Evolutionary conservation across 1,284 basidiomycete species (phyloP).

Genomic region (Amylostereum areolatum): DNA sequence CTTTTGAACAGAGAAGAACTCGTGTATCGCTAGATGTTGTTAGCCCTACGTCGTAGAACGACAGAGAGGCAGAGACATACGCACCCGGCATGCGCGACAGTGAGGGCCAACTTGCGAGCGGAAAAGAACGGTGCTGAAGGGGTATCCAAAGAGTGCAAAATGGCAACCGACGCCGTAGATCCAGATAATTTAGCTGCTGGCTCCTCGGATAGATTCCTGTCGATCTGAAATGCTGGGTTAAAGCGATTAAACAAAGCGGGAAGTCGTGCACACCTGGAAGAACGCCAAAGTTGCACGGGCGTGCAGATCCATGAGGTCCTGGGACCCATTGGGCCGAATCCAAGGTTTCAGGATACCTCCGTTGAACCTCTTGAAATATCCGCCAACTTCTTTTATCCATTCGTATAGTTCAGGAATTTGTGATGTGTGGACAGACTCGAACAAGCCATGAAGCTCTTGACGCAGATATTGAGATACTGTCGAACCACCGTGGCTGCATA

Average conservation of each 20-base stretch:
- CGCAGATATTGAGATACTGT: constrained; percentile 47
- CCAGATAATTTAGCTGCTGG: constrained; percentile 66
- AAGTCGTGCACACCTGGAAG: constrained; percentile 56
- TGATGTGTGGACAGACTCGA: constrained; percentile 68
- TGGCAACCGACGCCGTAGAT: constrained; percentile 85
- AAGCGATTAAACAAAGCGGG: not conserved
- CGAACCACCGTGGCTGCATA: constrained; percentile 23
- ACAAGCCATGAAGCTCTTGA: constrained; percentile 72
- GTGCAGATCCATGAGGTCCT: constrained; percentile 65
- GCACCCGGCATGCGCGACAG: constrained; percentile 91
- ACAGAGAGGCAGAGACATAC: constrained; percentile 16
- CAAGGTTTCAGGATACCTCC: constrained; percentile 75
- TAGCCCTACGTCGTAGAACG: constrained; percentile 6
- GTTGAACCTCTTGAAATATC: constrained; percentile 84
- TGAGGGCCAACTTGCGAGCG: constrained; percentile 64
- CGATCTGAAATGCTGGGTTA: constrained; percentile 35
- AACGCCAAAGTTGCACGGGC: constrained; percentile 83
- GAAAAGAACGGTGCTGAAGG: constrained; percentile 76
- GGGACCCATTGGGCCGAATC: constrained; percentile 35
- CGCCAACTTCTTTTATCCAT: constrained; percentile 74
- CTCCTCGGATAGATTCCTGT: constrained; percentile 55
- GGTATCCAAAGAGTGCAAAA: constrained; percentile 81
- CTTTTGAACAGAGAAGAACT: constrained; percentile 73
- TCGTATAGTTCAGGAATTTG: constrained; percentile 70
- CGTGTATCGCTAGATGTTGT: constrained; percentile 71